Percentiles rank a stretch among this genome's conserved stretches.
Evolutionary conservation across 1,139 yeast genomes (phyloP).

Genomic region (Hyphopichia buzzinii): DNA sequence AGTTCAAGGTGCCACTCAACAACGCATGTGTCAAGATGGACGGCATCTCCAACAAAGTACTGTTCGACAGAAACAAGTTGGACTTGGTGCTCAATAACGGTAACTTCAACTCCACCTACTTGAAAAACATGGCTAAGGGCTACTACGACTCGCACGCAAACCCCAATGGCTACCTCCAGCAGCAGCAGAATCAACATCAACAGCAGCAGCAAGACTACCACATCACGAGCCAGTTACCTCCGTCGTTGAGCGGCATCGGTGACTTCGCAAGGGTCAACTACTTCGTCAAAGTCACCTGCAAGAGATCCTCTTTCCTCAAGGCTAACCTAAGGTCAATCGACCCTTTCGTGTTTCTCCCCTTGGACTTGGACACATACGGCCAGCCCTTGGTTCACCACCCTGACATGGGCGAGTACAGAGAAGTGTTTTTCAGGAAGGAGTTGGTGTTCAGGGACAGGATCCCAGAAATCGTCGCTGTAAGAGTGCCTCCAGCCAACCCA

Average conservation of each 20-base stretch:
- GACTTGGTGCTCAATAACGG: constrained; percentile 38
- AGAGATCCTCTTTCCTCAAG: constrained; percentile 51
- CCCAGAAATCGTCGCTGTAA: constrained; percentile 46
- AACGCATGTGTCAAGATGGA: constrained; percentile 45
- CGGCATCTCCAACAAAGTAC: constrained; percentile 43
- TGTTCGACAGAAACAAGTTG: constrained; percentile 29
- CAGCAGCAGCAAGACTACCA: constrained; percentile 30
- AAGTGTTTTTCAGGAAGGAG: constrained; percentile 42
- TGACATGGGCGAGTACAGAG: constrained; percentile 28
- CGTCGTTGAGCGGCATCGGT: constrained; percentile 50
- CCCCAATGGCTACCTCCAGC: neutral
- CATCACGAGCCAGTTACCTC: constrained; percentile 49
- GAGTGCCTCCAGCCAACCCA: constrained; percentile 16
- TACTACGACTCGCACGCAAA: constrained; percentile 6
- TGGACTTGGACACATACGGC: constrained; percentile 38
- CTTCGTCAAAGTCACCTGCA: constrained; percentile 60
- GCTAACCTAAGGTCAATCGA: constrained; percentile 46
- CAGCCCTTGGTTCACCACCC: constrained; percentile 20
- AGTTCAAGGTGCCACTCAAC: constrained; percentile 51
- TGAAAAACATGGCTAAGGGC: constrained; percentile 22
- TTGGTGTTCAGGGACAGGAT: constrained; percentile 35
- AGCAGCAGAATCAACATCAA: constrained; percentile 1
- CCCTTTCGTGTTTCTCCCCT: constrained; percentile 55
- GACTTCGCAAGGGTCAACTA: constrained; percentile 49
- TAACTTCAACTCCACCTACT: constrained; percentile 20